These are phyloP conservation scores for Albifimbria verrucaria DNA, from an alignment of 2,329 filamentous ascomycete genomes.

Conservation along the genomic window DNA sequence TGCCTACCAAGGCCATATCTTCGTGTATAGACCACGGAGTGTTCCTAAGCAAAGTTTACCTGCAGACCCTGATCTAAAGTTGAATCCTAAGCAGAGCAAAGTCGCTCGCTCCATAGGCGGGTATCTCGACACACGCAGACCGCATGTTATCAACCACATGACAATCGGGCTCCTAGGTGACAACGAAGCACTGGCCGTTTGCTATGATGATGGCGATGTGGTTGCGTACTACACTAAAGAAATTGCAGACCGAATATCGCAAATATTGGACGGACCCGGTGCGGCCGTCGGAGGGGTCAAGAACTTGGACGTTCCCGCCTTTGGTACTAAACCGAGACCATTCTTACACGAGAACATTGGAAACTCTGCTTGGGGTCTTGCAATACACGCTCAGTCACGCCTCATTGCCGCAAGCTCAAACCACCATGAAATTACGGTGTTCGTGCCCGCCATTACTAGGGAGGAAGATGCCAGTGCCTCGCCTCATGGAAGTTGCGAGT, in stretches of 20 bases:
- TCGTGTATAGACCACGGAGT: constrained; percentile 51
- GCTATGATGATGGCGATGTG: constrained; percentile 74
- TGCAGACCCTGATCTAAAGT: constrained; percentile 44
- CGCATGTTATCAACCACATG: constrained; percentile 68
- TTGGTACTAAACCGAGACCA: constrained; percentile 26
- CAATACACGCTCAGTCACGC: constrained; percentile 76
- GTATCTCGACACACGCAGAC: constrained; percentile 45
- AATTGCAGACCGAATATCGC: constrained; percentile 43
- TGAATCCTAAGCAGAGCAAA: constrained; percentile 41
- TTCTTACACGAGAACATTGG: constrained; percentile 78
- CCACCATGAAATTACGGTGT: constrained; percentile 50
- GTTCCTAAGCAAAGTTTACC: constrained; percentile 46
- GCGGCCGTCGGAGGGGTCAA: constrained; percentile 5
- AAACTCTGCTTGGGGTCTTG: constrained; percentile 82
- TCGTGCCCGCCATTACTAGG: constrained; percentile 41
- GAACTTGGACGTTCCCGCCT: background rate
- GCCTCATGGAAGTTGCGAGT: constrained; percentile 7
- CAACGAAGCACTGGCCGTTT: constrained; percentile 65
- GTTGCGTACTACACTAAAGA: constrained; percentile 63
- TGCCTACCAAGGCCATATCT: constrained; percentile 54
- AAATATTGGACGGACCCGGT: constrained; percentile 4
- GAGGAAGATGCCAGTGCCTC: constrained; percentile 3
- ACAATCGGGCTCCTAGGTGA: constrained; percentile 66
- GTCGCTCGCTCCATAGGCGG: constrained; percentile 42
- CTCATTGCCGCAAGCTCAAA: constrained; percentile 87